These are phyloP conservation scores for Luvunga scandens DNA, from an alignment of 345 rosid species.

Conservation along the genomic window DNA sequence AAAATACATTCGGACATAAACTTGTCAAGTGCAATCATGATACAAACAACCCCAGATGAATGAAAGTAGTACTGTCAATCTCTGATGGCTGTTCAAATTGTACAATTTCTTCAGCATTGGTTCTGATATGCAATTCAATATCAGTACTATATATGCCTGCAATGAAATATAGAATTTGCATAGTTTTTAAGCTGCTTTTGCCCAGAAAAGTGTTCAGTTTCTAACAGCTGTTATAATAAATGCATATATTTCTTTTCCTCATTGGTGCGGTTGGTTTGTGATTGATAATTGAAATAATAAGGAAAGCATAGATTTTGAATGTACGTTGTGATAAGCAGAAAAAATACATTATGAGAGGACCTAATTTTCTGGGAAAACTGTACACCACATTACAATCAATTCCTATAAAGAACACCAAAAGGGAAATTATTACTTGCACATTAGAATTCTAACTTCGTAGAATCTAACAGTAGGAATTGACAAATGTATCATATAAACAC, in stretches of 20 bases:
- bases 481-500: not conserved
- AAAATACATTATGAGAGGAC: not conserved
- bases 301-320: too few species aligned
- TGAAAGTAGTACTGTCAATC: conserved; percentile 7
- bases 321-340: too few species aligned
- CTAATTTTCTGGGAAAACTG: not conserved
- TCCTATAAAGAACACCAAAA: too few species aligned
- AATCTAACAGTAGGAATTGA: not conserved
- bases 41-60: conserved; percentile 45
- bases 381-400: not conserved
- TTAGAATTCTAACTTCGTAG: too few species aligned
- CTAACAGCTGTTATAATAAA: not conserved
- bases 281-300: not conserved
- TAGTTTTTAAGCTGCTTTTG: not conserved
- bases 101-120: conserved; percentile 7
- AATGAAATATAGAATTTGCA: not conserved
- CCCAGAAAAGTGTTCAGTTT: not conserved
- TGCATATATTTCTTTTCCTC: not conserved
- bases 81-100: not conserved
- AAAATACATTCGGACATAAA: conserved; percentile 29
- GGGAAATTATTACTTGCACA: not conserved
- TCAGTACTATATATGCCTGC: not conserved
- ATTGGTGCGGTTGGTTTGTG: too few species aligned
- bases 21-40: conserved; percentile 33
- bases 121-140: not conserved